phyloP scores from a whole-genome alignment of 352 stramenopile species.

The Phytophthora boehmeriae region DNA sequence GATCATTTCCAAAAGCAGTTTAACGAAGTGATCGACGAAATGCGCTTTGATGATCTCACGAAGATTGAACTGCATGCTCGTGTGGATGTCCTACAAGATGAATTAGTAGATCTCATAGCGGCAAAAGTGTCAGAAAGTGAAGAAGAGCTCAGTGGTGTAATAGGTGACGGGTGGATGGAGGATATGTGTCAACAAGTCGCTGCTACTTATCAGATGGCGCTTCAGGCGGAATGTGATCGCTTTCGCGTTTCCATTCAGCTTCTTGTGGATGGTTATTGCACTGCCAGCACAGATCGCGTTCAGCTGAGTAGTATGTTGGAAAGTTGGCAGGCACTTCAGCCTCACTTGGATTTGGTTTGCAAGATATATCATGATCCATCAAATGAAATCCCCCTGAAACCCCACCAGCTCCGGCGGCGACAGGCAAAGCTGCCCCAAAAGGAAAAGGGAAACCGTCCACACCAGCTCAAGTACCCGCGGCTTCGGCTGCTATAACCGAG shows the following conservation, averaged over 20 bases:
- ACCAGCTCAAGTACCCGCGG: conserved; percentile 18
- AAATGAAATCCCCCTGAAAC: conserved; percentile 23
- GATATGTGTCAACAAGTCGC: conserved; percentile 49
- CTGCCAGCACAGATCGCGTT: conserved; percentile 47
- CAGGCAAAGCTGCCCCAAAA: conserved; percentile 40
- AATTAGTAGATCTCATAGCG: conserved; percentile 54
- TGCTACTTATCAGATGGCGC: conserved; percentile 51
- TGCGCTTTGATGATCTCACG: conserved; percentile 84
- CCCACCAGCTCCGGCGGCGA: conserved; percentile 7
- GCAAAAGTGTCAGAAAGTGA: conserved; percentile 46
- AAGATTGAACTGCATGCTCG: conserved; percentile 83
- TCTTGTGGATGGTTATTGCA: conserved; percentile 54
- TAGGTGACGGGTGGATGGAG: conserved; percentile 66
- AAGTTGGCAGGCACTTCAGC: conserved; percentile 26
- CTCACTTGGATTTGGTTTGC: conserved; percentile 41
- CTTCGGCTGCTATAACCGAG: conserved; percentile 10
- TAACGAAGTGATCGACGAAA: conserved; percentile 82
- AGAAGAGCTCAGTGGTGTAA: conserved; percentile 49
- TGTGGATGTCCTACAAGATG: conserved; percentile 74
- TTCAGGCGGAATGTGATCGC: conserved; percentile 78
- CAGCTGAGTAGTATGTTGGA: conserved; percentile 39
- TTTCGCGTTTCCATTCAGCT: conserved; percentile 67
- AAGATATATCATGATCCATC: conserved; percentile 47
- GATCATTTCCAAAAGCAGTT: conserved; percentile 75
- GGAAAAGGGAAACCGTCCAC: conserved; percentile 44